These are phyloP conservation scores for Lunularia cruciata DNA, from an alignment of 225 moss, liverwort and hornwort species.

Conservation along the genomic window DNA sequence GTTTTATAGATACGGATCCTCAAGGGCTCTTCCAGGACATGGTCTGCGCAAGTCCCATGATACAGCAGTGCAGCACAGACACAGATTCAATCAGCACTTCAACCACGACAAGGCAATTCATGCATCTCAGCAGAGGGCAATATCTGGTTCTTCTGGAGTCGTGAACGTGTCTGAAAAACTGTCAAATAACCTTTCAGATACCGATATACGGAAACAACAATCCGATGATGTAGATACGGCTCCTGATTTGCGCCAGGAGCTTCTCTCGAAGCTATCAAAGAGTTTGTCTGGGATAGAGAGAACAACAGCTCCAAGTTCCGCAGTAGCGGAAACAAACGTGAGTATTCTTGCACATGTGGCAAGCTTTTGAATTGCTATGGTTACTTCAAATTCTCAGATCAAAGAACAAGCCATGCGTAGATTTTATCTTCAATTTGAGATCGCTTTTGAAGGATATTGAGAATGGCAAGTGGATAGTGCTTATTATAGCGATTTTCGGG, in stretches of 20 bases:
- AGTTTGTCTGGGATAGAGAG: conserved; percentile 19
- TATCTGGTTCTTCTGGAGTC: conserved; percentile 25
- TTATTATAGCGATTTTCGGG: no score
- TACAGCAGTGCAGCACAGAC: conserved; percentile 19
- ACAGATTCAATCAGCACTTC: conserved; percentile 2
- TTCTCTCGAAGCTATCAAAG: conserved; percentile 16
- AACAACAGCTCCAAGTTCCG: conserved; percentile 11
- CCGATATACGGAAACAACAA: conserved; percentile 33
- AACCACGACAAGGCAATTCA: conserved; percentile 21
- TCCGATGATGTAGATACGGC: conserved; percentile 26
- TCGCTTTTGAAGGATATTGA: no score
- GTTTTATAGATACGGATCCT: conserved; percentile 24
- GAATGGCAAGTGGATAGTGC: no score
- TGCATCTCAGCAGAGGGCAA: conserved; percentile 20
- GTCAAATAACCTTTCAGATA: conserved; percentile 32
- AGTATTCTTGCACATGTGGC: neutral
- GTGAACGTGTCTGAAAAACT: conserved; percentile 18
- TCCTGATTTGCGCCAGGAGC: conserved; percentile 13
- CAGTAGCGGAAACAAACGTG: conserved; percentile 33
- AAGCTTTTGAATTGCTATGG: neutral
- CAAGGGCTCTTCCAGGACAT: conserved; percentile 6
- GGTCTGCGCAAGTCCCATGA: conserved; percentile 10
- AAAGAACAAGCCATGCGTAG: neutral
- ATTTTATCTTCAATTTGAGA: neutral
- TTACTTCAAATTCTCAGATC: no score